phyloP scores from a whole-genome alignment of 208 protist species.

The Trypanosoma avium region DNA sequence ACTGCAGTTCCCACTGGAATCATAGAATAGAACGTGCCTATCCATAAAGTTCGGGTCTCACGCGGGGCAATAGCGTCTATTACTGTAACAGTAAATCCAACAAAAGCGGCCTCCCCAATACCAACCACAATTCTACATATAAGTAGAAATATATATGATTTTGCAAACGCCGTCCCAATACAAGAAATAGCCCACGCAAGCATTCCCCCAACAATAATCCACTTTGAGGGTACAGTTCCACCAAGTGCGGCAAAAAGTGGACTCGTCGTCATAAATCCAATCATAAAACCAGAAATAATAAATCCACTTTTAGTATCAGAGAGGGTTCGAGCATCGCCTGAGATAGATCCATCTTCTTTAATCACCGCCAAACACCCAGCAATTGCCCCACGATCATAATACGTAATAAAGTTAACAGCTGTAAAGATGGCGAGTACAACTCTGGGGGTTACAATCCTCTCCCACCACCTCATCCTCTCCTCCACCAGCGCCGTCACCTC shows the following conservation, averaged over 20 bases:
- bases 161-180: slow-evolving; percentile 42
- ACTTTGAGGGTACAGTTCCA: slow-evolving; percentile 28
- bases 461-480: not conserved
- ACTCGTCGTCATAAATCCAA: slow-evolving; percentile 70
- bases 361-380: slow-evolving; percentile 46
- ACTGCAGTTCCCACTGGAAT: slow-evolving; percentile 80
- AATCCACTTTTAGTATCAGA: slow-evolving; percentile 58
- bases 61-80: slow-evolving; percentile 81
- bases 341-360: slow-evolving; percentile 36
- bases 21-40: slow-evolving; percentile 85
- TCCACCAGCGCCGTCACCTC: not conserved
- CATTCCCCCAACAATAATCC: slow-evolving; percentile 62
- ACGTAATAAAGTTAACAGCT: slow-evolving; percentile 75
- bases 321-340: slow-evolving; percentile 6
- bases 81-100: slow-evolving; percentile 76
- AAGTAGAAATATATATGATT: slow-evolving; percentile 54
- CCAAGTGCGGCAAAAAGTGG: slow-evolving; percentile 68
- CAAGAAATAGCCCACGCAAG: slow-evolving; percentile 53
- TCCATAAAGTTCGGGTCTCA: slow-evolving; percentile 61
- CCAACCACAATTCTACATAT: slow-evolving; percentile 62
- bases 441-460: slow-evolving; percentile 27
- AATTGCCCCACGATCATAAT: slow-evolving; percentile 80
- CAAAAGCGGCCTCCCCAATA: slow-evolving; percentile 81
- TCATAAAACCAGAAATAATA: slow-evolving; percentile 76
- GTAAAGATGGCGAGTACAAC: slow-evolving; percentile 59